These are phyloP conservation scores for Eimeria nieschulzi DNA, from an alignment of 169 alveolate species.

Conservation along the genomic window DNA sequence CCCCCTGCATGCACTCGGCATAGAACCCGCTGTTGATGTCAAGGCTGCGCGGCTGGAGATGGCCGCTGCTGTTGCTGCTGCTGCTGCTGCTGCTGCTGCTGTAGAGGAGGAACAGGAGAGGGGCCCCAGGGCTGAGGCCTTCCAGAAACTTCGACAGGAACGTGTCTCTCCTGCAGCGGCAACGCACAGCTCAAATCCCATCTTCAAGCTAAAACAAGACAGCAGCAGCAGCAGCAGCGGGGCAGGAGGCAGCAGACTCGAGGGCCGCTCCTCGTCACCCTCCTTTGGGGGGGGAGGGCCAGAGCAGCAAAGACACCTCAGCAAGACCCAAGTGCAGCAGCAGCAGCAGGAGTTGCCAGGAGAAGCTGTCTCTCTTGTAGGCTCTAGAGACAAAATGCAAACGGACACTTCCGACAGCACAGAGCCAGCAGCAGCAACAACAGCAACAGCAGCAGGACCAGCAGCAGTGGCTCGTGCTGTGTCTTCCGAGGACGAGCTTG, in stretches of 20 bases:
- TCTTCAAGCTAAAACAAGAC: conserved; percentile 7
- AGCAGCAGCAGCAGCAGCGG: conserved; percentile 27
- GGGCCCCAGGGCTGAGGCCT: too few species aligned
- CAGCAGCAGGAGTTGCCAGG: background rate
- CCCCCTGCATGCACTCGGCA: conserved; percentile 23
- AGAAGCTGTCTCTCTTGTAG: background rate
- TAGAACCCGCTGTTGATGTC: conserved; percentile 52
- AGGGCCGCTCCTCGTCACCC: conserved; percentile 42
- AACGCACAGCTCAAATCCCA: background rate
- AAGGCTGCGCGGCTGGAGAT: conserved; percentile 46
- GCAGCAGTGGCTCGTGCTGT: conserved; percentile 35
- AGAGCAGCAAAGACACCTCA: too few species aligned
- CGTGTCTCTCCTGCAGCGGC: conserved; percentile 12
- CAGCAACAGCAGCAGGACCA: conserved; percentile 44
- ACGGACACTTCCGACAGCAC: conserved; percentile 6
- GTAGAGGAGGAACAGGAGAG: background rate
- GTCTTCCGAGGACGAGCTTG: conserved; percentile 69
- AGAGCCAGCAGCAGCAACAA: conserved; percentile 14
- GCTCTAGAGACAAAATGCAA: background rate
- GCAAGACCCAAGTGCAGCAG: background rate
- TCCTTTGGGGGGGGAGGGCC: background rate
- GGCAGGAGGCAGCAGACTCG: conserved; percentile 28
- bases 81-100: conserved; percentile 59
- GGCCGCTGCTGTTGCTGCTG: conserved; percentile 61
- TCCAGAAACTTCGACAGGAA: too few species aligned